phyloP scores from a whole-genome alignment of 371 early-diverging fungal species.

The Mucor sp. region DNA sequence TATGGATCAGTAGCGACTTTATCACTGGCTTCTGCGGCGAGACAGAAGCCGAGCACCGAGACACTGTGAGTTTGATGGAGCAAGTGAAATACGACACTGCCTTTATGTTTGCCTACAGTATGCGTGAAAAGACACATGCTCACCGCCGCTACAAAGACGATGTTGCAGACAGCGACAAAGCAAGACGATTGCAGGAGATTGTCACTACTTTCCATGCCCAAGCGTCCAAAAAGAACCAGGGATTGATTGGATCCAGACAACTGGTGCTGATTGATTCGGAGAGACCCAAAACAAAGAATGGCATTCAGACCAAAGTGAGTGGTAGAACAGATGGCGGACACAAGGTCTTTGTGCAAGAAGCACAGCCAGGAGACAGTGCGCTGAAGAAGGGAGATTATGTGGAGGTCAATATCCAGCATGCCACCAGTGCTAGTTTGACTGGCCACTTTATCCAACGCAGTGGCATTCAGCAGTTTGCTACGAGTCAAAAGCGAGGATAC shows the following conservation, averaged over 20 bases:
- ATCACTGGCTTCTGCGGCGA: conserved; percentile 86
- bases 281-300: conserved; percentile 45
- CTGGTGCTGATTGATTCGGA: conserved; percentile 71
- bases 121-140: conserved; percentile 80
- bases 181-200: conserved; percentile 65
- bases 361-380: not conserved
- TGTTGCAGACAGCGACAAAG: conserved; percentile 65
- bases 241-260: conserved; percentile 54
- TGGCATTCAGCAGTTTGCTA: conserved; percentile 22
- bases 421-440: conserved; percentile 43
- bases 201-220: conserved; percentile 65
- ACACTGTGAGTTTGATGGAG: conserved; percentile 71
- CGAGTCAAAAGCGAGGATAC: not conserved
- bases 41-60: conserved; percentile 73
- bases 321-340: conserved; percentile 66
- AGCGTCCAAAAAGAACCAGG: conserved; percentile 58
- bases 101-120: conserved; percentile 84
- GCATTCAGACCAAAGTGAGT: conserved; percentile 34
- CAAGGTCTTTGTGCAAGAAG: conserved; percentile 49
- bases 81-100: conserved; percentile 75
- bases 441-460: conserved; percentile 20
- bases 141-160: conserved; percentile 71
- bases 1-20: conserved; percentile 75
- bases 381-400: conserved; percentile 43
- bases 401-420: conserved; percentile 27